These are phyloP conservation scores for Geranomyces michiganensis DNA, from an alignment of 192 early-diverging fungal species.

Conservation along the genomic window DNA sequence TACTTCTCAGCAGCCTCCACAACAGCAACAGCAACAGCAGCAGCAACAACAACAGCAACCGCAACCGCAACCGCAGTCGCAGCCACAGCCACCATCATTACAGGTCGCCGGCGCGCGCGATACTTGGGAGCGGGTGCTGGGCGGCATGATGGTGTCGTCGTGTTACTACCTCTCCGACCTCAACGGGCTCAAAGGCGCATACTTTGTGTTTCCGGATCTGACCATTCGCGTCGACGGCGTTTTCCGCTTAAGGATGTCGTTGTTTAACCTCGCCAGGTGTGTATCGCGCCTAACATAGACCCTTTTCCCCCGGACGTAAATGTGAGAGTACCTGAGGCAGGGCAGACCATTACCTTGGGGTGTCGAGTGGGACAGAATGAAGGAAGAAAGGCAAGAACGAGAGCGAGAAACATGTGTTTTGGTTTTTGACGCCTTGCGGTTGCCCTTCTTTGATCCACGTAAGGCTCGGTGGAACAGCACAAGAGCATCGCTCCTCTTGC, in stretches of 20 bases:
- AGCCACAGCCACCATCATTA: background rate
- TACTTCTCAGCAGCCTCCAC: background rate
- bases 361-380: too few species aligned
- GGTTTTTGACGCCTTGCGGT: too few species aligned
- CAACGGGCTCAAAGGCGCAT: constrained; percentile 32
- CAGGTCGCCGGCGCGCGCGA: background rate
- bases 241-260: constrained; percentile 33
- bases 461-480: too few species aligned
- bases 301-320: too few species aligned
- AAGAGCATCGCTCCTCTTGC: too few species aligned
- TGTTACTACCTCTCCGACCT: constrained; percentile 33
- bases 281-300: too few species aligned
- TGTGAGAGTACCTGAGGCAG: too few species aligned
- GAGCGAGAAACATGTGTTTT: too few species aligned
- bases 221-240: constrained; percentile 34
- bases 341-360: too few species aligned
- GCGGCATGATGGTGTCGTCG: constrained; percentile 24
- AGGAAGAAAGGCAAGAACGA: too few species aligned
- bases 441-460: too few species aligned
- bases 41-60: constrained; percentile 1
- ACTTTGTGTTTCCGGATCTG: constrained; percentile 45
- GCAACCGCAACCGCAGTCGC: background rate
- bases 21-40: background rate
- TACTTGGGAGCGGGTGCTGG: constrained; percentile 22
- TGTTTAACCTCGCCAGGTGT: constrained; percentile 12